A percentile compares a stretch with the other conserved stretches of the same genome.
Conservation (phyloP, 441 rosid genomes). For the Erodium trifolium region DNA sequence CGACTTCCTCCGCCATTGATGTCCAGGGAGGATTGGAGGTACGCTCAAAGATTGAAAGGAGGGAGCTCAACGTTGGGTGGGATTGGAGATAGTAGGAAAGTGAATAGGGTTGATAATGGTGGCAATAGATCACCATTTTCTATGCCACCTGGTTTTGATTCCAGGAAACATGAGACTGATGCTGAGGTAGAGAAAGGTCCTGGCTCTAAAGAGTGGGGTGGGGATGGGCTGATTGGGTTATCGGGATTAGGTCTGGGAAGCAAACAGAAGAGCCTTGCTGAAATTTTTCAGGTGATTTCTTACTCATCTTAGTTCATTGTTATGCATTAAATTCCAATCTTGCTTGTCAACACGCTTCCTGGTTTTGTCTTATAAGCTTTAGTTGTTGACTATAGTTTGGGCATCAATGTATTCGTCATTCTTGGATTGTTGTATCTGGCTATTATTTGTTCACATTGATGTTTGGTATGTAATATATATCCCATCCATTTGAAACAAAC, state of each 20-base stretch:
- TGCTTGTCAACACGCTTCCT: background rate
- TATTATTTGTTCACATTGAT: background rate
- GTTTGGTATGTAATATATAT: background rate
- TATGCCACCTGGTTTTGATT: constrained; percentile 82
- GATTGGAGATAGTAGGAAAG: constrained; percentile 74
- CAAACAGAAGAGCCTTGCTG: constrained; percentile 78
- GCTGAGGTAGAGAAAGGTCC: constrained; percentile 32
- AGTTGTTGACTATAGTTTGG: background rate
- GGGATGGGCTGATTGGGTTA: constrained; percentile 80
- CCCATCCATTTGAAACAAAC: background rate
- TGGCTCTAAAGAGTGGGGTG: constrained; percentile 64
- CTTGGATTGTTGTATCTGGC: background rate
- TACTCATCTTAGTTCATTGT: background rate
- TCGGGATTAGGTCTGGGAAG: constrained; percentile 61
- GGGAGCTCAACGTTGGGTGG: constrained; percentile 55
- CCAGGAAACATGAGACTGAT: constrained; percentile 50
- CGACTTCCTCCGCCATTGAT: constrained; percentile 93
- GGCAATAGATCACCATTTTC: constrained; percentile 52
- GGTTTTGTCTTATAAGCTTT: background rate
- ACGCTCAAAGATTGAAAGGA: constrained; percentile 73
- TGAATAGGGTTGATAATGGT: constrained; percentile 38
- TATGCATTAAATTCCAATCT: background rate
- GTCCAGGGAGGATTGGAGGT: constrained; percentile 84
- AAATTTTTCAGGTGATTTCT: constrained; percentile 66
- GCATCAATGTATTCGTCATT: background rate